phyloP scores from a whole-genome alignment of 2,329 filamentous ascomycete species.

The Malbranchea cinnamomea region DNA sequence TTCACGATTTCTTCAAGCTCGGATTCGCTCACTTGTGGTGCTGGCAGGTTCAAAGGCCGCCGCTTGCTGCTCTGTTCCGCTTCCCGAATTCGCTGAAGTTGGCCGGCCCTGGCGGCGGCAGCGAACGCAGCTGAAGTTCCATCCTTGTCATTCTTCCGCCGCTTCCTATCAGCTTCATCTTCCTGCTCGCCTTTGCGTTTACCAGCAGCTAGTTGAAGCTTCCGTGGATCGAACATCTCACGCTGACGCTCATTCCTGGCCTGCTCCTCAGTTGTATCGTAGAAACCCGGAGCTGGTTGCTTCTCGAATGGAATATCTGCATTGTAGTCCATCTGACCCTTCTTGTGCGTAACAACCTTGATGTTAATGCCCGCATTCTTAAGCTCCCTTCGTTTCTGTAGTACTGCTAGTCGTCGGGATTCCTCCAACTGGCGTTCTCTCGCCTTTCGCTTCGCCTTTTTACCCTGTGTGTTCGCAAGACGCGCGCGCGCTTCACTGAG shows the following conservation, averaged over 20 bases:
- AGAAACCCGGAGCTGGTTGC: conserved; percentile 74
- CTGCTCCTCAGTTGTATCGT: conserved; percentile 78
- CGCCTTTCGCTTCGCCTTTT: conserved; percentile 97
- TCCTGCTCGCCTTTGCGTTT: conserved; percentile 87
- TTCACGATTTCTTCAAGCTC: conserved; percentile 97
- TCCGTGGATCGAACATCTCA: conserved; percentile 77
- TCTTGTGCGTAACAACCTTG: conserved; percentile 80
- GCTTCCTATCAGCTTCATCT: conserved; percentile 66
- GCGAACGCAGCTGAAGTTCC: conserved; percentile 64
- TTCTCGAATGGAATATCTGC: conserved; percentile 98
- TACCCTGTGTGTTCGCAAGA: conserved; percentile 93
- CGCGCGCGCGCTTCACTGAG: conserved; percentile 91
- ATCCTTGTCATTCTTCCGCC: conserved; percentile 77
- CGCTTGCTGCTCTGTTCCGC: conserved; percentile 95
- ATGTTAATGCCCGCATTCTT: conserved; percentile 98
- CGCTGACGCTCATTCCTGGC: conserved; percentile 68
- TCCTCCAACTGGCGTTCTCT: conserved; percentile 91
- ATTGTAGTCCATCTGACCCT: conserved; percentile 99
- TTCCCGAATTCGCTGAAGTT: conserved; percentile 87
- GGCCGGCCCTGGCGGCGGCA: conserved; percentile 81
- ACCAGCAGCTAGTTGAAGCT: conserved; percentile 71
- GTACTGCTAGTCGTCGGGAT: conserved; percentile 69
- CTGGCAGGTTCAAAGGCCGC: conserved; percentile 63
- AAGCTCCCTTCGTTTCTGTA: conserved; percentile 91
- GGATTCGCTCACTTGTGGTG: conserved; percentile 80